Evolutionary conservation across 495 filamentous ascomycete genomes (phyloP), one percentile per base, ranked within the genome.

Genomic region (Cercophora scortea): DNA sequence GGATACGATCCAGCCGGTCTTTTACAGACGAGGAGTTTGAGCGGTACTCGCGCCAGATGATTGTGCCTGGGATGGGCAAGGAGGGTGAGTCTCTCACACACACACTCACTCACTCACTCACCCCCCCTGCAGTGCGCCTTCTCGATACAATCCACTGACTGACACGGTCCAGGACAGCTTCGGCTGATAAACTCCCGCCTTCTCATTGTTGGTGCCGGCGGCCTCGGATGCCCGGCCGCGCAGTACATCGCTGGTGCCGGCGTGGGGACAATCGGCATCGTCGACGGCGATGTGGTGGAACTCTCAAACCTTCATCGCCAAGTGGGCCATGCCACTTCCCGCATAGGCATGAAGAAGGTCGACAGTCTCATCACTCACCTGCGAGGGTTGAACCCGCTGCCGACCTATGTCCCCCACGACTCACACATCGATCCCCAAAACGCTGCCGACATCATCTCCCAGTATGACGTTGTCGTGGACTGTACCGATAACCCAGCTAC

Each of bases 401-500:
- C 84, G 17, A 78, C 66, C 5, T 89, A 90, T 65, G 61, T 75
- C 39, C 59, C 82, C 2, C 72, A 95, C 63, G 58, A 61, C 12
- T 70, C 70, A 33, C 83, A 85, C 52, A 73, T 96, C 19, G 75
- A 73, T 0, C 77, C 87, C 0, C 63, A 79, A 52, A 85, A 80
- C 45, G 87, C 89, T 0, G 70, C 82, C 8, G 60, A 74, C 13
- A 81, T 84, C 39, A 83, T 92, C 49, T 49, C 67, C 0, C 53
- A 68, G 3, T 96, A 94, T 64, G 89, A 96, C 60, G 56, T 96
- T 6, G 80, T 97, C 25, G 79, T 98, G 32, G 93, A 98, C 67
- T 98, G 93, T 61, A 95, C 90, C 5, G 93, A 98, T 67, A 89
- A 89, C 51, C 93, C 92, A 0, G 84, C 86, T 6, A 86, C 90